Evolutionary conservation across 2,329 filamentous ascomycete species (phyloP).

Genomic region (Neofusicoccum cordaticola): DNA sequence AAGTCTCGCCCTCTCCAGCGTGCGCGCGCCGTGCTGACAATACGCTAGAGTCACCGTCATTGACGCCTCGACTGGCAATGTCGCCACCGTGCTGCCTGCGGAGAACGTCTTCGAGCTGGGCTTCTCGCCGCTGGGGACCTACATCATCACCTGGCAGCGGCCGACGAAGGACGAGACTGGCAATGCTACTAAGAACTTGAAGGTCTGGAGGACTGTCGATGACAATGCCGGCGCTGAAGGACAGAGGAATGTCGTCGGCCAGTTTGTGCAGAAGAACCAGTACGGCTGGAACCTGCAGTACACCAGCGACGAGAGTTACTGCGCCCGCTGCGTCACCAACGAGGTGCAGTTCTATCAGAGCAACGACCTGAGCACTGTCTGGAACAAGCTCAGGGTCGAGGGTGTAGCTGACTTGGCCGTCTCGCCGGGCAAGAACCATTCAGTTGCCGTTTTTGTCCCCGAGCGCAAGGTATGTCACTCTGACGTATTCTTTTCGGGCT

Average conservation of each 20-base stretch:
- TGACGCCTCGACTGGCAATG: conserved; percentile 72
- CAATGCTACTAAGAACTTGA: conserved; percentile 92
- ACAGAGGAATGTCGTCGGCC: conserved; percentile 71
- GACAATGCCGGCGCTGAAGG: conserved; percentile 59
- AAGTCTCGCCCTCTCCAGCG: conserved; percentile 27
- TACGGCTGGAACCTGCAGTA: conserved; percentile 98
- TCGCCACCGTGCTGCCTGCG: conserved; percentile 72
- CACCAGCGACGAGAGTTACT: conserved; percentile 87
- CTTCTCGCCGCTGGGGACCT: conserved; percentile 90
- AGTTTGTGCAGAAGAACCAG: conserved; percentile 94
- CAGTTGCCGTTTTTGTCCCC: conserved; percentile 90
- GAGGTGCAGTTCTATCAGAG: conserved; percentile 97
- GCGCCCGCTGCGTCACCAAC: conserved; percentile 90
- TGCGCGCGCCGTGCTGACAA: conserved; percentile 12
- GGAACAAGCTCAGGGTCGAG: conserved; percentile 93
- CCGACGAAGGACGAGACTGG: conserved; percentile 89
- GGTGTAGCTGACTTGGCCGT: conserved; percentile 86
- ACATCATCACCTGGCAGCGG: conserved; percentile 94
- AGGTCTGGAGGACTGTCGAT: conserved; percentile 87
- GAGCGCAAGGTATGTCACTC: conserved; percentile 75
- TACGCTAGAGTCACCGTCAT: conserved; percentile 69
- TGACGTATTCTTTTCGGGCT: not conserved
- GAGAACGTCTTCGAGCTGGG: conserved; percentile 89
- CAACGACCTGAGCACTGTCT: conserved; percentile 77
- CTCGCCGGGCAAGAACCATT: conserved; percentile 83